These are phyloP conservation scores for Chlamydomonas reinhardtii DNA, from an alignment of 163 green algal species.

Conservation along the genomic window DNA sequence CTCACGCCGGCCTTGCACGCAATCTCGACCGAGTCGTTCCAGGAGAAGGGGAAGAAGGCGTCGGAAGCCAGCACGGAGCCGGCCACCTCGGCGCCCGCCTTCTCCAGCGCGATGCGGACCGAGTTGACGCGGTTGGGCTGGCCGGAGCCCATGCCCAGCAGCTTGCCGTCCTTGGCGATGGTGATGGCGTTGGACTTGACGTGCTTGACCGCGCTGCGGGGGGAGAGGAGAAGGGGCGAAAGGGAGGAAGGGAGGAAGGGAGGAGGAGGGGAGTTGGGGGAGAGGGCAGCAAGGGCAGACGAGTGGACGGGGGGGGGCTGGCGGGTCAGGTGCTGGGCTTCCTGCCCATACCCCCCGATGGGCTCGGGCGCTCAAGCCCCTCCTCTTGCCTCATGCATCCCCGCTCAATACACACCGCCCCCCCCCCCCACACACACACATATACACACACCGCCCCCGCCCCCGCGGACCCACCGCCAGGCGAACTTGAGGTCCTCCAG, in stretches of 20 bases:
- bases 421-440: too few relatives aligned
- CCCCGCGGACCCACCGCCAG: conserved; percentile 71
- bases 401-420: too few relatives aligned
- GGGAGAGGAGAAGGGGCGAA: too few relatives aligned
- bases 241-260: neutral
- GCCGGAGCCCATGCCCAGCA: conserved; percentile 97
- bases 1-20: conserved; percentile 93
- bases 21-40: conserved; percentile 94
- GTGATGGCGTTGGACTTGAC: conserved; percentile 99
- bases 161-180: conserved; percentile 89
- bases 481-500: conserved; percentile 97
- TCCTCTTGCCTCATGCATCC: too few relatives aligned
- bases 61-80: conserved; percentile 94
- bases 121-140: conserved; percentile 92
- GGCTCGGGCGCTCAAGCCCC: too few relatives aligned
- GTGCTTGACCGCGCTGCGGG: conserved; percentile 89
- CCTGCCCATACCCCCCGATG: too few relatives aligned
- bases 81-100: conserved; percentile 74
- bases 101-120: conserved; percentile 93
- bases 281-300: too few relatives aligned
- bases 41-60: conserved; percentile 99
- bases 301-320: too few relatives aligned
- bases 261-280: too few relatives aligned
- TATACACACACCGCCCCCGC: too few relatives aligned
- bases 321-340: too few relatives aligned